Conservation (phyloP, 768 basidiomycete genomes). For the Collybia sp. region DNA sequence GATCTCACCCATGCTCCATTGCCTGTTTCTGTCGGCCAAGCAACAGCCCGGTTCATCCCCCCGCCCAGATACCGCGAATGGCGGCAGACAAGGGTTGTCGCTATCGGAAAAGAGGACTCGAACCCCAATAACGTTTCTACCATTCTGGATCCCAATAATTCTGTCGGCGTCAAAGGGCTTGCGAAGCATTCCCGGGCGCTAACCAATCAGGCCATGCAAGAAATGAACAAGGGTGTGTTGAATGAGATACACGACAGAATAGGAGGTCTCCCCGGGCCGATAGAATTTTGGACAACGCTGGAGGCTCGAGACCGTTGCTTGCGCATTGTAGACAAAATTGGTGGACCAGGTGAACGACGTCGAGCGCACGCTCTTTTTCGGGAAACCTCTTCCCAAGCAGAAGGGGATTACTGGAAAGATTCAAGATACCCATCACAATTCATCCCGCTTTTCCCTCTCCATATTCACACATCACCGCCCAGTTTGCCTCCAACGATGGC, state of each 20-base stretch:
- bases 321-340: constrained; percentile 78
- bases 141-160: constrained; percentile 17
- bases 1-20: constrained; percentile 74
- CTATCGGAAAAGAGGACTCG: constrained; percentile 12
- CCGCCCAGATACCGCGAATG: constrained; percentile 54
- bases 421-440: constrained; percentile 54
- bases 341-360: constrained; percentile 60
- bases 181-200: constrained; percentile 66
- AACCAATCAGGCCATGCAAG: constrained; percentile 67
- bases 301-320: constrained; percentile 73
- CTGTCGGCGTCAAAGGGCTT: constrained; percentile 22
- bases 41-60: constrained; percentile 60
- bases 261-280: constrained; percentile 8
- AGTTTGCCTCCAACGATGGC: neutral
- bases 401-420: constrained; percentile 52
- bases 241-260: constrained; percentile 57
- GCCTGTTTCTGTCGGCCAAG: constrained; percentile 51
- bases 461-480: constrained; percentile 32
- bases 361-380: constrained; percentile 61
- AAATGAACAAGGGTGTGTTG: constrained; percentile 60
- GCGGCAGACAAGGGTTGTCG: constrained; percentile 38
- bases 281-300: constrained; percentile 73
- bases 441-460: constrained; percentile 56
- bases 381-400: constrained; percentile 22
- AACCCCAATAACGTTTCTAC: constrained; percentile 15